A percentile compares a stretch with the other conserved stretches of the same genome.
These are phyloP conservation scores for Eucalyptus regnans DNA, from an alignment of 345 rosid genomes.

Conservation along the genomic window DNA sequence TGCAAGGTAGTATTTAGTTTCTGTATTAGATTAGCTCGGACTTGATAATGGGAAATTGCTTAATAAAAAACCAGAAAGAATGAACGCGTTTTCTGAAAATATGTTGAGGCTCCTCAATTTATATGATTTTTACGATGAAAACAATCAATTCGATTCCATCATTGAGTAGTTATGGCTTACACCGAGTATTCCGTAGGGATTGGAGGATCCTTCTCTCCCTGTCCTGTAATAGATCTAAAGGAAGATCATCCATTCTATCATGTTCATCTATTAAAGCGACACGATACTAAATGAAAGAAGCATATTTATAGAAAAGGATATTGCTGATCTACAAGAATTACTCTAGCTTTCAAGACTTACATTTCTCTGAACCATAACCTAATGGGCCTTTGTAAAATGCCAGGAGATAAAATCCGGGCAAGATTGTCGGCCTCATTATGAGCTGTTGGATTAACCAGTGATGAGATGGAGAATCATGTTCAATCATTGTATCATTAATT, in stretches of 20 bases:
- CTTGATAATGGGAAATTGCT: not conserved
- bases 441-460: not conserved
- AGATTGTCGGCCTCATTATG: not conserved
- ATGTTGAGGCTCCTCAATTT: not conserved
- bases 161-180: not conserved
- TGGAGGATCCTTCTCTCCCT: not conserved
- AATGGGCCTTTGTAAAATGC: not conserved
- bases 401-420: not conserved
- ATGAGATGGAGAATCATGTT: not conserved
- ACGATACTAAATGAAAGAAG: not conserved
- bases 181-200: not conserved
- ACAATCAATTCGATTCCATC: not conserved
- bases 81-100: not conserved
- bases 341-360: not conserved
- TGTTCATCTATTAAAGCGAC: not conserved
- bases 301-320: not conserved
- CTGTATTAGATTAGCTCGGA: not conserved
- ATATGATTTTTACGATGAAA: not conserved
- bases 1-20: not conserved
- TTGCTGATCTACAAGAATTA: not conserved
- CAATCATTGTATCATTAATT: not conserved
- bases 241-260: not conserved
- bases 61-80: not conserved
- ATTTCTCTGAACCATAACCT: not conserved
- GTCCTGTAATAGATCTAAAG: not conserved